Conservation (phyloP, 352 stramenopile genomes). For the Aphanomyces invadans region DNA sequence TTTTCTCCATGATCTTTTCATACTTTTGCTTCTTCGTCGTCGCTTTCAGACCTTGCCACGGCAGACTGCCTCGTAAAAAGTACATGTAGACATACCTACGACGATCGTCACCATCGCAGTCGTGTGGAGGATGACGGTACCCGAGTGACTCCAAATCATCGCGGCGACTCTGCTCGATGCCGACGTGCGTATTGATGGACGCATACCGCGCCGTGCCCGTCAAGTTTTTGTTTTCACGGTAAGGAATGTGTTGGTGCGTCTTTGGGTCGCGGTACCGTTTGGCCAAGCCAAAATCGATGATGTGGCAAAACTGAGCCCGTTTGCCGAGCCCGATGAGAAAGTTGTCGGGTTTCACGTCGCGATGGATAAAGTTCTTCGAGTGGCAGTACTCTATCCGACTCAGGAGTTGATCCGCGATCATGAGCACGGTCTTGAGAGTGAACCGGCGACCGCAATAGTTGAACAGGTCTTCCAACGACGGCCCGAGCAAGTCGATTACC, state of each 20-base stretch:
- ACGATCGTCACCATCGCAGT: neutral
- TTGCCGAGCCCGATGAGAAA: constrained; percentile 85
- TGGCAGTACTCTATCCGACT: constrained; percentile 83
- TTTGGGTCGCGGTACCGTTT: constrained; percentile 88
- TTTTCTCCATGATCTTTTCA: constrained; percentile 99
- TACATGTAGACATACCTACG: constrained; percentile 80
- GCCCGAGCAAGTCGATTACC: constrained; percentile 98
- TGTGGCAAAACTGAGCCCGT: constrained; percentile 73
- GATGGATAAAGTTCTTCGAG: constrained; percentile 86
- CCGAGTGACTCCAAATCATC: constrained; percentile 97
- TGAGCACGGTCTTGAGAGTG: constrained; percentile 94
- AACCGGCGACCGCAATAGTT: constrained; percentile 85
- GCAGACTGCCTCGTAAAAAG: constrained; percentile 91
- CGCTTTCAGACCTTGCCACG: constrained; percentile 97
- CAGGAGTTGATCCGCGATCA: constrained; percentile 86
- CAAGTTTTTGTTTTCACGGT: constrained; percentile 86
- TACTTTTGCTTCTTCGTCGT: constrained; percentile 95
- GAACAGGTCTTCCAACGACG: constrained; percentile 87
- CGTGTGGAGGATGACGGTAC: constrained; percentile 34
- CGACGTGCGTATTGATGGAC: constrained; percentile 98
- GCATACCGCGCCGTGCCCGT: constrained; percentile 97
- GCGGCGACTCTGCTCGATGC: constrained; percentile 95
- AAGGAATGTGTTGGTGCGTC: constrained; percentile 86
- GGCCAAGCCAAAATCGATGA: constrained; percentile 86
- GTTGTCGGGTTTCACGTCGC: constrained; percentile 88